phyloP scores from a whole-genome alignment of 306 rosid species.

The Vigna reflexopilosa region DNA sequence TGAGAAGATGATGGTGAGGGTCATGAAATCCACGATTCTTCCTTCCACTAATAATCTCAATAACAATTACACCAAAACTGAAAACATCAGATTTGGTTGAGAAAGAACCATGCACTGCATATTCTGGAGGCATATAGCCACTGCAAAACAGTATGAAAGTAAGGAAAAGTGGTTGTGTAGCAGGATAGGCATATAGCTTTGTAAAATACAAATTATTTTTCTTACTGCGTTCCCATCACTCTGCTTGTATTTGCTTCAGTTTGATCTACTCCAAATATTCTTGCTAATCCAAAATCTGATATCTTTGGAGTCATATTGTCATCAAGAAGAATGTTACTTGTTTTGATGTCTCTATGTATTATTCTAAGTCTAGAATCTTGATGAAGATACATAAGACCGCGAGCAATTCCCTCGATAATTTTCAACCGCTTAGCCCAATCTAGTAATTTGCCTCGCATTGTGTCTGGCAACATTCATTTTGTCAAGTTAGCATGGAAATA shows the following conservation, averaged over 20 bases:
- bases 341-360: constrained; percentile 34
- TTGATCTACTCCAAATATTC: constrained; percentile 33
- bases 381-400: constrained; percentile 21
- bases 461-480: background rate
- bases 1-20: constrained; percentile 19
- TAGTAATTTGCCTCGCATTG: background rate
- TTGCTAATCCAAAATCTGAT: constrained; percentile 41
- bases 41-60: constrained; percentile 35
- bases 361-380: constrained; percentile 27
- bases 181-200: background rate
- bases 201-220: background rate
- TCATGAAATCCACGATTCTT: constrained; percentile 11
- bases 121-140: constrained; percentile 26
- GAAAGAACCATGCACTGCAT: constrained; percentile 9
- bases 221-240: constrained; percentile 38
- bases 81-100: constrained; percentile 36
- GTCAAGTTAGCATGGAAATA: background rate
- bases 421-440: background rate
- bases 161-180: background rate
- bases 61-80: constrained; percentile 34
- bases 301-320: constrained; percentile 33
- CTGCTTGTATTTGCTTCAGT: constrained; percentile 15
- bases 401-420: constrained; percentile 25
- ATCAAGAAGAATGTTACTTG: constrained; percentile 32
- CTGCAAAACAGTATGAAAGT: background rate